Conservation (phyloP, 305 asterid genomes). For the Fraxinus sp. region DNA sequence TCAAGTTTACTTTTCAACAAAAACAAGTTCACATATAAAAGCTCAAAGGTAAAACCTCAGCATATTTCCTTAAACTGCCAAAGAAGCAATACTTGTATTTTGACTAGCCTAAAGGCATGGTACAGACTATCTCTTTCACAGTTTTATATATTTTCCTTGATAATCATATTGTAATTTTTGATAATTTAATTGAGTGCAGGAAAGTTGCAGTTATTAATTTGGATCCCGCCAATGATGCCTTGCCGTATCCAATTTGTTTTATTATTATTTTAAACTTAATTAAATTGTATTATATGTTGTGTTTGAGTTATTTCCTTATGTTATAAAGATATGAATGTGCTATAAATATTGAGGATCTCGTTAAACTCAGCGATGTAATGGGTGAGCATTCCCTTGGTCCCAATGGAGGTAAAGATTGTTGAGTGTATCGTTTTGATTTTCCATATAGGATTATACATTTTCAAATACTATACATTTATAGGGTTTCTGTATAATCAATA, state of each 20-base stretch:
- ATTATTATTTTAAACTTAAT: not conserved
- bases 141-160: not conserved
- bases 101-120: no score
- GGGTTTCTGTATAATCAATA: not conserved
- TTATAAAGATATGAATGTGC: slow-evolving; percentile 79
- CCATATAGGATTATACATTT: not conserved
- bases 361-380: slow-evolving; percentile 91
- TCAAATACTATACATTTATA: not conserved
- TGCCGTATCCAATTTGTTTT: slow-evolving; percentile 73
- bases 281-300: not conserved
- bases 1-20: no score
- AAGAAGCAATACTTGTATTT: no score
- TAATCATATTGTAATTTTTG: not conserved
- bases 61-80: no score
- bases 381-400: slow-evolving; percentile 95
- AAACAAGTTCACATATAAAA: no score
- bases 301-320: slow-evolving; percentile 44
- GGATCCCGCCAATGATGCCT: slow-evolving; percentile 94
- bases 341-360: slow-evolving; percentile 83
- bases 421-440: not conserved
- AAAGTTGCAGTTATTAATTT: slow-evolving; percentile 89
- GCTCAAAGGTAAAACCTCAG: no score
- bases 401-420: slow-evolving; percentile 75
- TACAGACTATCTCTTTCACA: not conserved
- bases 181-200: slow-evolving; percentile 46